phyloP scores from a whole-genome alignment of 495 filamentous ascomycete species.

The Darksidea phi region DNA sequence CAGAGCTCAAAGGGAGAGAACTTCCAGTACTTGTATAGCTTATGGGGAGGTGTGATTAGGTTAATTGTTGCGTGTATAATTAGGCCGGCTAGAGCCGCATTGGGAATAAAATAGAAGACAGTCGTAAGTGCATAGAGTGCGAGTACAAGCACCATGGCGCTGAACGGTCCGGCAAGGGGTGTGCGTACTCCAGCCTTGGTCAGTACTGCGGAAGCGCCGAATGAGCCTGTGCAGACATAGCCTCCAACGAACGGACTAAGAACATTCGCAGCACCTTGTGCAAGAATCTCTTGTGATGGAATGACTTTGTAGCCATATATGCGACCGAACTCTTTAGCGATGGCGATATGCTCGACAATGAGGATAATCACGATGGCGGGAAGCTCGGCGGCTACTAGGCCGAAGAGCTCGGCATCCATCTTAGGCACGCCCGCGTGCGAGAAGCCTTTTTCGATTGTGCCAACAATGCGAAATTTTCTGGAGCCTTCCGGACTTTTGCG shows the following conservation, averaged over 20 bases:
- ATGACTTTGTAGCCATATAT: conserved; percentile 21
- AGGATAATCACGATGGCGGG: conserved; percentile 21
- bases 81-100: conserved; percentile 16
- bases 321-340: conserved; percentile 18
- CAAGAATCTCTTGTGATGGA: conserved; percentile 20
- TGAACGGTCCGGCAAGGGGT: conserved; percentile 16
- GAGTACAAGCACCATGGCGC: conserved; percentile 14
- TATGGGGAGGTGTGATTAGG: conserved; percentile 13
- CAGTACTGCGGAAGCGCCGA: conserved; percentile 19
- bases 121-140: conserved; percentile 18
- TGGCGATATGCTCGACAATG: conserved; percentile 23
- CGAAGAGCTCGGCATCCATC: conserved; percentile 11
- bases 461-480: conserved; percentile 9
- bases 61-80: conserved; percentile 18
- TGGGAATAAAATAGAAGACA: conserved; percentile 20
- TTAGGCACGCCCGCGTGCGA: conserved; percentile 14
- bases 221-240: conserved; percentile 21
- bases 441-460: conserved; percentile 16
- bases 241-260: conserved; percentile 17
- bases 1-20: conserved; percentile 13
- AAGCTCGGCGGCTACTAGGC: conserved; percentile 4
- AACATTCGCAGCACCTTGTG: conserved; percentile 11
- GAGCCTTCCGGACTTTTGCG: not conserved
- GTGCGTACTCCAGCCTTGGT: conserved; percentile 19
- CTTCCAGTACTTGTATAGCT: conserved; percentile 20